Evolutionary conservation across 2,329 filamentous ascomycete species (phyloP).

Genomic region (Cladophialophora yegresii): DNA sequence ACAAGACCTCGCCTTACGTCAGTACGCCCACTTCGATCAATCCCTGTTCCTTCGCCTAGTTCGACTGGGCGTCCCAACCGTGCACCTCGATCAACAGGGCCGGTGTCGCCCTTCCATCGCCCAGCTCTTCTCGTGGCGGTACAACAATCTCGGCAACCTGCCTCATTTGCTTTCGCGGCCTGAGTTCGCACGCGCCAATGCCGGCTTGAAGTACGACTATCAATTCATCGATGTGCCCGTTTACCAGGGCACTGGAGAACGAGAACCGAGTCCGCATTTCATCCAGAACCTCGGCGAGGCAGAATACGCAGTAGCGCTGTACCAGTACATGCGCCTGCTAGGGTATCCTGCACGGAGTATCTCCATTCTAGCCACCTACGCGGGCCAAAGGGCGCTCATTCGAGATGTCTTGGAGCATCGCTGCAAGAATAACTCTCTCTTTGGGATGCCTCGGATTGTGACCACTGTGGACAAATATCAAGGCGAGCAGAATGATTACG

Average conservation of each 20-base stretch:
- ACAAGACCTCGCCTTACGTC: slow-evolving; percentile 88
- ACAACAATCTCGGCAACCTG: slow-evolving; percentile 73
- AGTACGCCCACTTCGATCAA: slow-evolving; percentile 95
- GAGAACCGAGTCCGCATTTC: slow-evolving; percentile 88
- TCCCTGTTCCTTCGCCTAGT: slow-evolving; percentile 90
- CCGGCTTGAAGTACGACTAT: slow-evolving; percentile 90
- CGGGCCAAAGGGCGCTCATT: slow-evolving; percentile 85
- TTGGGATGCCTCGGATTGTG: slow-evolving; percentile 84
- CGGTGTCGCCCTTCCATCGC: slow-evolving; percentile 85
- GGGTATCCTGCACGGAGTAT: slow-evolving; percentile 85
- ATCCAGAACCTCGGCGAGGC: slow-evolving; percentile 96
- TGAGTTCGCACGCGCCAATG: slow-evolving; percentile 80
- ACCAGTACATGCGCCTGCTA: slow-evolving; percentile 94
- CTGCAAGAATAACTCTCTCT: slow-evolving; percentile 79
- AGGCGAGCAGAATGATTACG: slow-evolving; percentile 97
- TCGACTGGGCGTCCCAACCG: slow-evolving; percentile 85
- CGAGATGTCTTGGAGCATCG: slow-evolving; percentile 81
- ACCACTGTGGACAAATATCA: slow-evolving; percentile 98
- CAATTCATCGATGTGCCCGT: slow-evolving; percentile 95
- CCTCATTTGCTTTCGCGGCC: slow-evolving; percentile 67
- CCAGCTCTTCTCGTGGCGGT: slow-evolving; percentile 90
- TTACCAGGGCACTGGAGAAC: slow-evolving; percentile 87
- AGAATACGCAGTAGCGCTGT: slow-evolving; percentile 93
- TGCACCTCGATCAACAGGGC: slow-evolving; percentile 90
- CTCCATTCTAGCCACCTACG: slow-evolving; percentile 88